Evolutionary conservation across 2,329 filamentous ascomycete genomes (phyloP), one percentile per base, ranked within the genome.

Genomic region (Botrytis byssoidea): DNA sequence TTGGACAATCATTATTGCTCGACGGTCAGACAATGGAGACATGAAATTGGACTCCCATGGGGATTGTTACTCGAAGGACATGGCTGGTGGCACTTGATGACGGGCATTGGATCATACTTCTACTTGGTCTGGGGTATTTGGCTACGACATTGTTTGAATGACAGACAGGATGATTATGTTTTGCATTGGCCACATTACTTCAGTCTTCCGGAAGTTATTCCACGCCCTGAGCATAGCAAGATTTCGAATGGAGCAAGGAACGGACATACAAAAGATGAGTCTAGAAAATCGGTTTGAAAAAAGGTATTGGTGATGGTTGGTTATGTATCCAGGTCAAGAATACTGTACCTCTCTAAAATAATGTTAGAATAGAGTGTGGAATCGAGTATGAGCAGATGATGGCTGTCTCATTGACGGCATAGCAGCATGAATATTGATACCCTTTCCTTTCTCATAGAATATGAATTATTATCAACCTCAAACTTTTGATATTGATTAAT

Each of bases 81-180:
- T 81, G 90, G 90, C 16, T 92, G 90, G 90, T 92, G 90, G 90
- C 91, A 93, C 83, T 78, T 93, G n/a, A 89, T 92, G 87, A 93
- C 91, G 1, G 91, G 91, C 12, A 84, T 87, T 40, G 91, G 91
- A 32, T 90, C 90, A 22, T 93, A 93, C 79, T 88, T 88, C 77
- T 92, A 92, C 80, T 90, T 93, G 77, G 84, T 88, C 22, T 93
- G 91, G 91, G 91, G 90, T 22, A 88, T 92, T 59, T 92, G 90
- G 88, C 83, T 93, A 20, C 86, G 91, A 67, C 90, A 92, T 79
- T 91, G 90, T 77, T 81, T 93, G 72, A 92, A 93, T 78, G 86
- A 88, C 2, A 85, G 85, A 74, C 90, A 91, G 78, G 89, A 92
- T 51, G 88, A 92, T 79, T 93, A 88, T 78, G 84, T 88, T 73